phyloP scores from a whole-genome alignment of 164 flowering plant genomes.

The Malania oleifera region DNA sequence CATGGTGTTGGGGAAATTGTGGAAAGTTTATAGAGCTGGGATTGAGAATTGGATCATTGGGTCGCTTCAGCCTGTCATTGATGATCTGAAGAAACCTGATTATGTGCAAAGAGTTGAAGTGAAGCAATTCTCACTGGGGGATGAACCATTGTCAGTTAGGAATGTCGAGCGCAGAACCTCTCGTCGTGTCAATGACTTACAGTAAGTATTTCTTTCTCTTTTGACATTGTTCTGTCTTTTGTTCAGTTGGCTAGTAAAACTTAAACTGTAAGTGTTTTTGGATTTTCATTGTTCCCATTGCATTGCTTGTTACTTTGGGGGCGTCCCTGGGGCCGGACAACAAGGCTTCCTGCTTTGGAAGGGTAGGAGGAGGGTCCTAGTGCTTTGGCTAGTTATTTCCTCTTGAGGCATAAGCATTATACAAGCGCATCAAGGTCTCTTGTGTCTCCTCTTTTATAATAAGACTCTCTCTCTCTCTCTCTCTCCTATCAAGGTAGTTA shows the following conservation, averaged over 20 bases:
- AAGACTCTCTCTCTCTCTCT: too few relatives aligned
- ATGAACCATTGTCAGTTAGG: constrained; percentile 85
- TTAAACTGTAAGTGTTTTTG: too few relatives aligned
- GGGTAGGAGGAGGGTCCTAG: background rate
- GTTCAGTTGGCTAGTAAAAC: too few relatives aligned
- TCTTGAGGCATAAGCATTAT: too few relatives aligned
- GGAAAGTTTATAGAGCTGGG: constrained; percentile 88
- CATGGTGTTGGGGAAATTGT: constrained; percentile 94
- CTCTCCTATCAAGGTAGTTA: too few relatives aligned
- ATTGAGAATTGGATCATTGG: constrained; percentile 92
- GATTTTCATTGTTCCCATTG: background rate
- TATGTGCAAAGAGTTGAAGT: constrained; percentile 92
- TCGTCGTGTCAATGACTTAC: constrained; percentile 86
- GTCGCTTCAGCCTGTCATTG: constrained; percentile 91
- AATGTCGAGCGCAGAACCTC: constrained; percentile 94
- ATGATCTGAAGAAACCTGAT: constrained; percentile 78
- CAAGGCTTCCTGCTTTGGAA: background rate
- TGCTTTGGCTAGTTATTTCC: too few relatives aligned
- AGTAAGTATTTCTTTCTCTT: constrained; percentile 44
- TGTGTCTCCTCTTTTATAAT: too few relatives aligned
- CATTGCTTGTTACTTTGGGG: background rate
- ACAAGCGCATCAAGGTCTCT: too few relatives aligned
- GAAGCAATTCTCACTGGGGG: constrained; percentile 91
- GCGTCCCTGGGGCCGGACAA: too few relatives aligned
- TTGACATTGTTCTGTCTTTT: constrained; percentile 5